Evolutionary conservation across 2,329 filamentous ascomycete genomes (phyloP).

Genomic region (Daldinia sp.): DNA sequence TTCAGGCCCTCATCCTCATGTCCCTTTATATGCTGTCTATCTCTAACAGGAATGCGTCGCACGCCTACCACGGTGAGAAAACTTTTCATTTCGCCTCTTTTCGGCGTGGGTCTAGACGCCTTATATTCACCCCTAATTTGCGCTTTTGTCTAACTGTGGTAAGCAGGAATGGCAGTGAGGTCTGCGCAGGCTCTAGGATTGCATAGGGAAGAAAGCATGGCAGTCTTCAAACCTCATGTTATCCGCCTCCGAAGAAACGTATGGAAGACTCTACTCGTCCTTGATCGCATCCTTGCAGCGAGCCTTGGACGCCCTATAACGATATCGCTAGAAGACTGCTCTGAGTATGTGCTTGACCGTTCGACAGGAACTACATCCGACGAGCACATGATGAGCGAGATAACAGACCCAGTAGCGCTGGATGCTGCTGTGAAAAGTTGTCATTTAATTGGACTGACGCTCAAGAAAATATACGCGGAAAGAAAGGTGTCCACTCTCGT

Average conservation of each 20-base stretch:
- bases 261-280: constrained; percentile 73
- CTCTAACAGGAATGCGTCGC: constrained; percentile 72
- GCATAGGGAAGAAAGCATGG: constrained; percentile 69
- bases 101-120: neutral
- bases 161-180: constrained; percentile 70
- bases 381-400: constrained; percentile 32
- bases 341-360: constrained; percentile 58
- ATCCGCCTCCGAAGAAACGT: constrained; percentile 66
- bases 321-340: constrained; percentile 73
- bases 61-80: constrained; percentile 68
- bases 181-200: constrained; percentile 72
- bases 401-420: constrained; percentile 55
- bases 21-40: constrained; percentile 72
- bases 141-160: constrained; percentile 28
- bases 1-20: constrained; percentile 74
- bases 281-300: constrained; percentile 73
- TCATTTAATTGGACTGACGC: constrained; percentile 67
- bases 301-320: constrained; percentile 72
- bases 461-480: constrained; percentile 71
- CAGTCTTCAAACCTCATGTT: constrained; percentile 62
- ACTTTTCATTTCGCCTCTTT: neutral
- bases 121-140: neutral
- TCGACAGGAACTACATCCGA: constrained; percentile 27
- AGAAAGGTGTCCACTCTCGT: constrained; percentile 68
- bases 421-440: constrained; percentile 69